phyloP scores from a whole-genome alignment of 768 basidiomycete genomes.

The Royoungia palumana region DNA sequence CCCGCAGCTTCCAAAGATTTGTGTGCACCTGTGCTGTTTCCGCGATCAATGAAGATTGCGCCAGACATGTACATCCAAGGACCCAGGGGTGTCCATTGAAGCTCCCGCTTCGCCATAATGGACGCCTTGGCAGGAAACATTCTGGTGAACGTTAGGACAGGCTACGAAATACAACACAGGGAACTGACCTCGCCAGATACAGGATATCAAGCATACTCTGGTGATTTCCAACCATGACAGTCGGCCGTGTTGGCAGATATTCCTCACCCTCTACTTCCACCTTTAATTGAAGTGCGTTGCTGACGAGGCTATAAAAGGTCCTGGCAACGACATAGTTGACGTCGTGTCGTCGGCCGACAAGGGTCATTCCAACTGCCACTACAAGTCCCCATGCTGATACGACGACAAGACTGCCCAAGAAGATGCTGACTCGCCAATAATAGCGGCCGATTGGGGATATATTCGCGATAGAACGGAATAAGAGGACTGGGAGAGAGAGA shows the following conservation, averaged over 20 bases:
- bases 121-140: constrained; percentile 78
- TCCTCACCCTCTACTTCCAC: constrained; percentile 87
- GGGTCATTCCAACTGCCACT: constrained; percentile 60
- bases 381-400: constrained; percentile 72
- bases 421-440: constrained; percentile 70
- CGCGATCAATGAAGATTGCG: constrained; percentile 88
- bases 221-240: constrained; percentile 83
- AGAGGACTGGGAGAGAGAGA: constrained; percentile 65
- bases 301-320: constrained; percentile 71
- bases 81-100: constrained; percentile 85
- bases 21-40: constrained; percentile 71
- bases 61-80: constrained; percentile 89
- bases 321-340: constrained; percentile 82
- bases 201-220: constrained; percentile 92
- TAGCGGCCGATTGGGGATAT: constrained; percentile 59
- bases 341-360: constrained; percentile 69
- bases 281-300: constrained; percentile 58
- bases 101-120: constrained; percentile 91
- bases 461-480: constrained; percentile 58
- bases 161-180: constrained; percentile 13
- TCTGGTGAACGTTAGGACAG: constrained; percentile 36
- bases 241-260: constrained; percentile 65
- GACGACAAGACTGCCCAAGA: constrained; percentile 65
- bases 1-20: constrained; percentile 75
- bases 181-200: constrained; percentile 68